Percentiles rank a stretch among this genome's conserved stretches.
phyloP scores from a whole-genome alignment of 2,329 filamentous ascomycete species.

The Epichloe glyceriae region DNA sequence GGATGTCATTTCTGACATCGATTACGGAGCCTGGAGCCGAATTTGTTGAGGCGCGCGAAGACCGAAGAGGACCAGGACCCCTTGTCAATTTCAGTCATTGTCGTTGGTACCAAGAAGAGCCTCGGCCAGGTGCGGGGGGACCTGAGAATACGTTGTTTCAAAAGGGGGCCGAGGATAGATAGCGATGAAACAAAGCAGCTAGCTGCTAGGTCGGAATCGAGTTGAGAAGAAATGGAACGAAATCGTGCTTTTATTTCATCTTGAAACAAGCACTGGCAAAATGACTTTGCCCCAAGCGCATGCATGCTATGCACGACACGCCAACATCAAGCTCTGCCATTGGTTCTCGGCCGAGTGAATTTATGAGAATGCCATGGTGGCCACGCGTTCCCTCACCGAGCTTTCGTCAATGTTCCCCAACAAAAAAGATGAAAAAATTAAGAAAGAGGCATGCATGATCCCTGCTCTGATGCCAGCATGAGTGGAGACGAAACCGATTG shows the following conservation, averaged over 20 bases:
- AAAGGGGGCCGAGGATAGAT: too few species aligned
- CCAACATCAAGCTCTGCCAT: not conserved
- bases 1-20: constrained; percentile 7
- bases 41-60: constrained; percentile 5
- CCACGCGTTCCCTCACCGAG: not conserved
- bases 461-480: not conserved
- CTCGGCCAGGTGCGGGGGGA: not conserved
- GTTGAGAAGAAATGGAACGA: too few species aligned
- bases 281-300: too few species aligned
- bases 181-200: too few species aligned
- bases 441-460: not conserved
- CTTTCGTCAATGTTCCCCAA: constrained; percentile 1
- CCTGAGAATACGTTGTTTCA: not conserved
- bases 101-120: not conserved
- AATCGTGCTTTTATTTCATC: too few species aligned
- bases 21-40: not conserved
- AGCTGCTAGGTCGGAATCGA: too few species aligned
- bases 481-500: not conserved
- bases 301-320: not conserved
- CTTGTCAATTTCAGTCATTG: not conserved
- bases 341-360: not conserved
- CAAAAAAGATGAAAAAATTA: not conserved
- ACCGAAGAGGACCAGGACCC: not conserved
- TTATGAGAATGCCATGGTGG: not conserved
- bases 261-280: too few species aligned